These are phyloP conservation scores for Trypanosoma platydactyli DNA, from an alignment of 208 protist species.

Conservation along the genomic window DNA sequence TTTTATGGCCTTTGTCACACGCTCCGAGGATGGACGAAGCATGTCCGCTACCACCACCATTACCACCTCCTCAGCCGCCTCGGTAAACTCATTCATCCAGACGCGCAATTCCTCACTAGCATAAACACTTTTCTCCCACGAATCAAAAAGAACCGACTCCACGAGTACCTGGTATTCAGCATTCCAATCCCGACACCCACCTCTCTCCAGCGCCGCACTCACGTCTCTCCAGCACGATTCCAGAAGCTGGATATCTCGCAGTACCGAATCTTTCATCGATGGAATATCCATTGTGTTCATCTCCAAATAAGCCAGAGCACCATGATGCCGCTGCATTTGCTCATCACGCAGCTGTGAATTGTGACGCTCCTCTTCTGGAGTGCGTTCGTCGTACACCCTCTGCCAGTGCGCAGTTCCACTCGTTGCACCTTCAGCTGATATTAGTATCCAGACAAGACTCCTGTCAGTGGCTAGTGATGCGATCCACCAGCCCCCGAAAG, in stretches of 20 bases:
- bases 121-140: slow-evolving; percentile 9
- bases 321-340: neutral
- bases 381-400: slow-evolving; percentile 38
- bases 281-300: slow-evolving; percentile 4
- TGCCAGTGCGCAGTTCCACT: slow-evolving; percentile 23
- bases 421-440: slow-evolving; percentile 3
- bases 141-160: slow-evolving; percentile 23
- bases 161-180: slow-evolving; percentile 29
- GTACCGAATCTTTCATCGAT: slow-evolving; percentile 7
- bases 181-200: slow-evolving; percentile 32
- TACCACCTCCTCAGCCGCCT: slow-evolving; percentile 31
- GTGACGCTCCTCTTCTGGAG: neutral
- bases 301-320: neutral
- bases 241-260: slow-evolving; percentile 14
- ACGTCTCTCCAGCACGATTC: slow-evolving; percentile 15
- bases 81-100: slow-evolving; percentile 39
- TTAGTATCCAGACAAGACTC: slow-evolving; percentile 41
- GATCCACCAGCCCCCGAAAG: slow-evolving; percentile 74
- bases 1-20: slow-evolving; percentile 27
- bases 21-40: slow-evolving; percentile 28
- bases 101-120: slow-evolving; percentile 20
- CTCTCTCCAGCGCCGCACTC: neutral
- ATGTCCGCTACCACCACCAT: slow-evolving; percentile 46
- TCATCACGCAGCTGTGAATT: neutral
- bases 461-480: slow-evolving; percentile 44